Conservation (phyloP, 2,329 filamentous ascomycete genomes). For the Colletotrichum sp. region DNA sequence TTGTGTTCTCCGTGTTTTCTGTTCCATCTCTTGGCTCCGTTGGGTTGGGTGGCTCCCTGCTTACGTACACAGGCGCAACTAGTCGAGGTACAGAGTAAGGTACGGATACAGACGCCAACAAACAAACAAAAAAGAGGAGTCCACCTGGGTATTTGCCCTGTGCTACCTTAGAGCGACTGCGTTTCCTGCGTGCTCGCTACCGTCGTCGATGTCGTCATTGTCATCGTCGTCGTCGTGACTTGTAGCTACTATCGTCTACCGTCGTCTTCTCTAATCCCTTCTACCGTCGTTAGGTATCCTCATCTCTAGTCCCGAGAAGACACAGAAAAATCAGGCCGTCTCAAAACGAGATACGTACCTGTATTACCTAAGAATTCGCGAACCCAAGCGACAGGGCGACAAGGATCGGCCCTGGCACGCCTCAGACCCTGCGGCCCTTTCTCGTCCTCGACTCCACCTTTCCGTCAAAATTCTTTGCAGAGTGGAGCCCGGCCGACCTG, state of each 20-base stretch:
- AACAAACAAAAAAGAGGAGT: not conserved
- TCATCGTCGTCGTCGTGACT: not conserved
- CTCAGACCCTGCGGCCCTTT: not conserved
- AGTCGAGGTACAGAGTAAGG: no score
- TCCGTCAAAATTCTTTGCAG: constrained; percentile 22
- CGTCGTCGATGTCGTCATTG: not conserved
- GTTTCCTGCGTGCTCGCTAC: not conserved
- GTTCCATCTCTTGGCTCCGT: not conserved
- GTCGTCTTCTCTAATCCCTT: not conserved
- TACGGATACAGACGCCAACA: not conserved
- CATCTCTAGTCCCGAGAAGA: not conserved
- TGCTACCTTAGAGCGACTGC: not conserved
- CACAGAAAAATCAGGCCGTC: not conserved
- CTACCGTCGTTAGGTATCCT: not conserved
- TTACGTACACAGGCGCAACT: not conserved
- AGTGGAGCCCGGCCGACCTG: constrained; percentile 1
- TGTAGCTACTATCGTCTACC: not conserved
- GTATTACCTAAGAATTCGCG: not conserved
- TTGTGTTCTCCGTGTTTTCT: not conserved
- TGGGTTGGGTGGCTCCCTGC: not conserved
- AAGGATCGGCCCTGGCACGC: not conserved
- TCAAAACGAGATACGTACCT: not conserved
- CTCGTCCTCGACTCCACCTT: constrained; percentile 5
- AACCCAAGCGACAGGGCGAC: not conserved
- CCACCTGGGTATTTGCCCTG: no score